Conservation (phyloP, 345 rosid genomes). For the Eucalyptus coolabah region DNA sequence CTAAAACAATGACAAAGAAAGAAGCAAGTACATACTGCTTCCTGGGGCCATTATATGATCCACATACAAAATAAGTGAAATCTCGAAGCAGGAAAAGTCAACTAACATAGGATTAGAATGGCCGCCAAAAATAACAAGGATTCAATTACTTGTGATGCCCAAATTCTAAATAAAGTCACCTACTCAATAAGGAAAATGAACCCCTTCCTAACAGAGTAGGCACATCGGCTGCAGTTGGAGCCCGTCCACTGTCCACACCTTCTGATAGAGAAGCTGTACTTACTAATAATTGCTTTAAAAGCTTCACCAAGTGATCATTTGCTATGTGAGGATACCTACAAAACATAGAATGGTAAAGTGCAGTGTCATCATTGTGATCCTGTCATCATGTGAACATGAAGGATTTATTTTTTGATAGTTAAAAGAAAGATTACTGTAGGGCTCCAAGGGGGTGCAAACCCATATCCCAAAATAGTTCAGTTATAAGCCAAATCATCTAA, state of each 20-base stretch:
- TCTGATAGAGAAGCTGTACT: constrained; percentile 42
- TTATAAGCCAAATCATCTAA: background rate
- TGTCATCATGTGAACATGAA: background rate
- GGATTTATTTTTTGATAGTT: background rate
- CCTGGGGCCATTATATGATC: background rate
- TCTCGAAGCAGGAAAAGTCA: background rate
- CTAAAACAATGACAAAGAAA: background rate
- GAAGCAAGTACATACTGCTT: background rate
- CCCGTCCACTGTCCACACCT: constrained; percentile 29
- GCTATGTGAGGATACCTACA: constrained; percentile 78
- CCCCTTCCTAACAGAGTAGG: constrained; percentile 89
- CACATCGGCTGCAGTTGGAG: constrained; percentile 71
- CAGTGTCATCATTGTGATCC: background rate
- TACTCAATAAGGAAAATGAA: constrained; percentile 79
- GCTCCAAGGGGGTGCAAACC: background rate
- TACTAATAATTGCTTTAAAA: constrained; percentile 72
- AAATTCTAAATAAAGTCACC: constrained; percentile 32
- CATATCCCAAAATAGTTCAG: background rate
- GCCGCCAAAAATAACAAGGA: background rate
- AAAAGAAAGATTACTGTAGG: background rate
- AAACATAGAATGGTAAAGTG: background rate
- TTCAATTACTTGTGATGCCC: background rate
- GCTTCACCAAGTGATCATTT: constrained; percentile 89
- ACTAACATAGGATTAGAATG: background rate
- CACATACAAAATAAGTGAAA: background rate